These are phyloP conservation scores for Cairneyella variabilis DNA, from an alignment of 495 filamentous ascomycete genomes.

Conservation along the genomic window DNA sequence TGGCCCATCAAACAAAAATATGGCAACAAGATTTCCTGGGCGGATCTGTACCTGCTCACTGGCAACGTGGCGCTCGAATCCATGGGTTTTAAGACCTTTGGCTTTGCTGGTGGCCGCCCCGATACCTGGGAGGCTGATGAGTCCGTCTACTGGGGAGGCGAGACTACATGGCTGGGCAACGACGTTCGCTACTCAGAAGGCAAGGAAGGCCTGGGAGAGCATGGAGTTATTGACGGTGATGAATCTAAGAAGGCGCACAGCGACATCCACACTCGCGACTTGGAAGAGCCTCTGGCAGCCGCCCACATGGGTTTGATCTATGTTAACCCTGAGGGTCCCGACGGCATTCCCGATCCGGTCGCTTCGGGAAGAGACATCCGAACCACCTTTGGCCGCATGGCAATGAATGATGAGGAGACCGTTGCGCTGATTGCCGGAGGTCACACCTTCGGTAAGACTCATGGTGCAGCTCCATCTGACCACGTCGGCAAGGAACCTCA, in stretches of 20 bases:
- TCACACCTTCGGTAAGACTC: conserved; percentile 72
- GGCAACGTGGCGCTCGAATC: conserved; percentile 73
- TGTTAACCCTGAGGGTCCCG: conserved; percentile 73
- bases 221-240: conserved; percentile 43
- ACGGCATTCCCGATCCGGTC: conserved; percentile 61
- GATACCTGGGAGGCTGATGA: conserved; percentile 71
- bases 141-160: conserved; percentile 69
- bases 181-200: conserved; percentile 58
- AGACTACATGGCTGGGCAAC: conserved; percentile 68
- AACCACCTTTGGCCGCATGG: conserved; percentile 68
- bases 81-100: conserved; percentile 70
- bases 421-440: conserved; percentile 72
- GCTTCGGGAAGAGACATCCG: conserved; percentile 68
- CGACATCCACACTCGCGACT: conserved; percentile 55
- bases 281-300: conserved; percentile 60
- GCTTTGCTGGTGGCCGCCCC: conserved; percentile 64
- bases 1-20: conserved; percentile 84
- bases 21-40: conserved; percentile 75
- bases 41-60: conserved; percentile 62
- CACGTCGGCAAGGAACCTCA: conserved; percentile 62
- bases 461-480: conserved; percentile 57
- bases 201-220: conserved; percentile 33
- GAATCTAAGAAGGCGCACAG: conserved; percentile 41
- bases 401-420: conserved; percentile 75
- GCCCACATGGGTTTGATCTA: conserved; percentile 74